Evolutionary conservation across 1,284 basidiomycete genomes (phyloP).

Genomic region (Pterulicium gracile): DNA sequence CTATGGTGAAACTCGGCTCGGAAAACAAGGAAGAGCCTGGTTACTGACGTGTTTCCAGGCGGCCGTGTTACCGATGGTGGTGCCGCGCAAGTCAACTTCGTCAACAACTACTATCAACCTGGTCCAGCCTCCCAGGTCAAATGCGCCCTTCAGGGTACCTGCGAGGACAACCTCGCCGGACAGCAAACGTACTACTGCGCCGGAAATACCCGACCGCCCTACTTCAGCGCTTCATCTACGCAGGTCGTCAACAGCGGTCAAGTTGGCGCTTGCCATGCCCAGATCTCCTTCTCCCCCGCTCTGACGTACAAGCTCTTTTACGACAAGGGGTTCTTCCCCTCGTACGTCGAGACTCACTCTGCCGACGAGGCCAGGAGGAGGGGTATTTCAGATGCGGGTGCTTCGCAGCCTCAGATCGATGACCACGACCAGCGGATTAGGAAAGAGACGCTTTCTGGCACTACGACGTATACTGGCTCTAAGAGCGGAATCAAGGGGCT

Average conservation of each 20-base stretch:
- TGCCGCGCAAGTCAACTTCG: slow-evolving; percentile 5
- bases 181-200: slow-evolving; percentile 6
- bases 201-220: slow-evolving; percentile 5
- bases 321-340: neutral
- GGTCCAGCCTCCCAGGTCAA: slow-evolving; percentile 1
- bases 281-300: slow-evolving; percentile 5
- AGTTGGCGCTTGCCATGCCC: slow-evolving; percentile 3
- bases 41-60: neutral
- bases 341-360: slow-evolving; percentile 4
- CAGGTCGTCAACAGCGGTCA: slow-evolving; percentile 5
- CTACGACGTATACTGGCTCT: slow-evolving; percentile 6
- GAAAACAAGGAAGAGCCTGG: too few relatives aligned
- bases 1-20: slow-evolving; percentile 1
- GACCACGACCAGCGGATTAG: slow-evolving; percentile 9
- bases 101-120: slow-evolving; percentile 8
- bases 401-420: slow-evolving; percentile 3
- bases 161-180: slow-evolving; percentile 6
- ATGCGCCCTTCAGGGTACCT: slow-evolving; percentile 1
- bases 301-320: slow-evolving; percentile 7
- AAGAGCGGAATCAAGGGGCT: slow-evolving; percentile 4
- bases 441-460: slow-evolving; percentile 3
- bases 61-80: slow-evolving; percentile 4
- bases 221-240: neutral
- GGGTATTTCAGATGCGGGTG: slow-evolving; percentile 6
- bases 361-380: slow-evolving; percentile 6